These are phyloP conservation scores for Mortierella sp. DNA, from an alignment of 371 early-diverging fungal species.

Conservation along the genomic window DNA sequence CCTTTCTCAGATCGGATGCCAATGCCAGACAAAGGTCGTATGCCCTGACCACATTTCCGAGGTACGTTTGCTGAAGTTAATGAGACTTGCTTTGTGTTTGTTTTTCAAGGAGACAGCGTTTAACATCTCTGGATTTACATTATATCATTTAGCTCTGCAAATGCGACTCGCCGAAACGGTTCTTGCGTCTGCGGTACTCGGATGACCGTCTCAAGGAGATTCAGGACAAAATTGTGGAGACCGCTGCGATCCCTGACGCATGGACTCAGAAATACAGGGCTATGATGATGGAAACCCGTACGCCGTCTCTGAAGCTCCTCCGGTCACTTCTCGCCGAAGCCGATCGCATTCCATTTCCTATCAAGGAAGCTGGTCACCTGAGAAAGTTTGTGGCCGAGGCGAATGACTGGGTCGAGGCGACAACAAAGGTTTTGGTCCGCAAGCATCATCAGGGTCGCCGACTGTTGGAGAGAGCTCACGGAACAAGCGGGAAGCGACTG, in stretches of 20 bases:
- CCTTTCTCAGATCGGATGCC: slow-evolving; percentile 76
- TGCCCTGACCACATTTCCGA: slow-evolving; percentile 74
- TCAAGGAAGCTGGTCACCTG: slow-evolving; percentile 62
- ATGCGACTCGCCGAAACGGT: slow-evolving; percentile 62
- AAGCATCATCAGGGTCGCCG: slow-evolving; percentile 60
- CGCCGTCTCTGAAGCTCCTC: slow-evolving; percentile 68
- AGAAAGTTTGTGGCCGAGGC: slow-evolving; percentile 63
- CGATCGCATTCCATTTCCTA: slow-evolving; percentile 63
- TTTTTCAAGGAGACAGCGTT: background rate
- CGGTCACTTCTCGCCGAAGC: slow-evolving; percentile 65
- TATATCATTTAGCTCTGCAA: slow-evolving; percentile 60
- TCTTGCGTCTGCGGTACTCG: slow-evolving; percentile 66
- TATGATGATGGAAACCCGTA: slow-evolving; percentile 59
- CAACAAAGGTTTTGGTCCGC: slow-evolving; percentile 57
- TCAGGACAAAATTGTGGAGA: slow-evolving; percentile 38
- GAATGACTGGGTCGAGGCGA: slow-evolving; percentile 64
- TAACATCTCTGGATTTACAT: background rate
- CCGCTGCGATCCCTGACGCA: slow-evolving; percentile 52
- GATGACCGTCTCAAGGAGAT: slow-evolving; percentile 68
- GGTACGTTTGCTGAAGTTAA: slow-evolving; percentile 9
- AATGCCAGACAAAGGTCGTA: slow-evolving; percentile 71
- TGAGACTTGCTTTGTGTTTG: background rate
- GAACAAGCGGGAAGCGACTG: slow-evolving; percentile 52
- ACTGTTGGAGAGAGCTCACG: slow-evolving; percentile 37
- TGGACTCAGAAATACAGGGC: slow-evolving; percentile 62